Conservation (phyloP, 768 basidiomycete species). For the Hypholoma sublateritium region DNA sequence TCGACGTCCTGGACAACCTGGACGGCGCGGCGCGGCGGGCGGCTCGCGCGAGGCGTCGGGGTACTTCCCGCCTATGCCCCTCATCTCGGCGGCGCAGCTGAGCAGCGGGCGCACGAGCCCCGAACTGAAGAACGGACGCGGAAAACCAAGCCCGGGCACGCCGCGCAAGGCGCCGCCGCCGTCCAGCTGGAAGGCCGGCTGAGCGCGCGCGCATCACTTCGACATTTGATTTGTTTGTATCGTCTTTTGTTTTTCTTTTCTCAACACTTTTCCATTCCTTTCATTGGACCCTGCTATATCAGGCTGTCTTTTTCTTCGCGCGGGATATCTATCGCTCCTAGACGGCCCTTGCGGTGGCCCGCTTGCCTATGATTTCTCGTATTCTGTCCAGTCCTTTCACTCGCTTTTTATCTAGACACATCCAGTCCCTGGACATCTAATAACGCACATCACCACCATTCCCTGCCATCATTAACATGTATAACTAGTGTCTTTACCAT, state of each 20-base stretch:
- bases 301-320: slow-evolving; percentile 3
- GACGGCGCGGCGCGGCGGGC: slow-evolving; percentile 16
- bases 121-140: slow-evolving; percentile 8
- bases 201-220: not conserved
- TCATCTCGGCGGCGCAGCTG: slow-evolving; percentile 24
- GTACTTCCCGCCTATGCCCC: slow-evolving; percentile 43
- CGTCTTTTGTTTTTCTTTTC: slow-evolving; percentile 5
- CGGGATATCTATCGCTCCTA: not conserved
- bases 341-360: slow-evolving; percentile 2
- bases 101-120: slow-evolving; percentile 19
- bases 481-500: slow-evolving; percentile 15
- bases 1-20: slow-evolving; percentile 16
- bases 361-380: slow-evolving; percentile 5
- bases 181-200: slow-evolving; percentile 60
- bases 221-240: not conserved
- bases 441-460: slow-evolving; percentile 23
- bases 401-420: slow-evolving; percentile 20
- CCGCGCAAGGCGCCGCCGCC: slow-evolving; percentile 49
- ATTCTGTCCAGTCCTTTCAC: not conserved
- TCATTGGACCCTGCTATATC: slow-evolving; percentile 5
- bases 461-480: slow-evolving; percentile 20
- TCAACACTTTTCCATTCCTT: slow-evolving; percentile 2
- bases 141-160: slow-evolving; percentile 27
- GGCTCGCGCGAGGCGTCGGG: slow-evolving; percentile 31
- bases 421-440: slow-evolving; percentile 23